Evolutionary conservation across 2,329 filamentous ascomycete genomes (phyloP), one percentile per base, ranked within the genome.

Genomic region (Stachybotrys elegans): DNA sequence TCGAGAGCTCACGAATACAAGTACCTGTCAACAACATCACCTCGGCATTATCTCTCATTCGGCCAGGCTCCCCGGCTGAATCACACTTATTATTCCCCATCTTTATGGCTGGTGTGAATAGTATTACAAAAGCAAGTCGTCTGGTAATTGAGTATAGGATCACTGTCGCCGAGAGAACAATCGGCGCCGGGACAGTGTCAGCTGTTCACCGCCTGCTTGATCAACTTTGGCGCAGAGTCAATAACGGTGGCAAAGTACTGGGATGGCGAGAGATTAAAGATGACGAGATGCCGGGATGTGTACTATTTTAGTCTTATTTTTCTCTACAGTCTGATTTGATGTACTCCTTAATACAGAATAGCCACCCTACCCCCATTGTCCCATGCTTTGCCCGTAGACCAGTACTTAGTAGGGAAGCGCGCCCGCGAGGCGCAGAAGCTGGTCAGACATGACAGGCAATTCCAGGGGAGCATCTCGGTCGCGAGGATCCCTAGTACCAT

Each of bases 341-440:
- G n/a, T n/a, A n/a, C n/a, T n/a, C n/a, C n/a, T n/a, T n/a, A n/a
- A n/a, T n/a, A n/a, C n/a, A n/a, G n/a, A n/a, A n/a, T n/a, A n/a
- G n/a, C n/a, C n/a, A n/a, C n/a, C n/a, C n/a, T n/a, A n/a, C n/a
- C n/a, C n/a, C n/a, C n/a, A n/a, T n/a, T n/a, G n/a, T n/a, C n/a
- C n/a, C n/a, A n/a, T n/a, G n/a, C n/a, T n/a, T n/a, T n/a, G n/a
- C n/a, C n/a, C n/a, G n/a, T n/a, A n/a, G n/a, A n/a, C n/a, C n/a
- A n/a, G 9, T 25, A 22, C 13, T 42, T 46, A 59, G 45, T 56
- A 58, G 22, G 43, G 31, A 47, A 46, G 56, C 7, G 54, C 40
- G 39, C 57, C 57, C 34, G 57, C 61, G 48, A 62, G 50, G 50
- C 54, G 54, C 36, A 60, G 37, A 29, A 57, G 46, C 48, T 47